Base-by-base conservation (phyloP, 2,329 filamentous ascomycete genomes). In the Alternaria dauci region DNA sequence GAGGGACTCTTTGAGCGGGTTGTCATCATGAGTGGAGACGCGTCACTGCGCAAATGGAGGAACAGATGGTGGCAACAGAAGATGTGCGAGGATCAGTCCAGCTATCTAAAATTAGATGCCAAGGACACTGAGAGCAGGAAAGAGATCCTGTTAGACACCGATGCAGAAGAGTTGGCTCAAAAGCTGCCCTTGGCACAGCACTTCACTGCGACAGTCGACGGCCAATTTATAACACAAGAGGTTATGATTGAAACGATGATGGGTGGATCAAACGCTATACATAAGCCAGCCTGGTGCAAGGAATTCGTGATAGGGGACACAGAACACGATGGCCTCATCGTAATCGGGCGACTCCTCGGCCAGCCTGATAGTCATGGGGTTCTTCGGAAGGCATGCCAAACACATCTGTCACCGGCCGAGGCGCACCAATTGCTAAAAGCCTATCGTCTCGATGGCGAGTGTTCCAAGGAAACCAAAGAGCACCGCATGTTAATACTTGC, bases 281-380 rank as follows among this genome's bases (percentile, higher is more conserved):
- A 78, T 26, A 83, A 80, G 5, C 79, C 76, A 38, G 55, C 64
- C 2, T 85, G 83, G 83, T 84, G 81, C 55, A 73, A 78, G 42
- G 76, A 79, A 30, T 66, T 85, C 25, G 73, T 84, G 6, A 75
- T 84, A 26, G 84, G 83, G 5, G 80, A 84, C 67, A 79, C 80
- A 41, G 73, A 78, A 50, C 78, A 81, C 60, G 83, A 85, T 72
- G 72, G 67, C 5, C 71, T 71, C 3, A 46, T 73, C 11, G 54
- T 75, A 4, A 74, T 74, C 60, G 55, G 52, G 6, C 61, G 71
- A n/a, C 66, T 81, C 8, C 71, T 84, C 1, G 68, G 74, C 11
- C 56, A 65, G 3, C 70, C 72, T 6, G 41, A 62, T 12, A 51
- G 63, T 4, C 52, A 72, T 4, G 25, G 54, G 11, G 48, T 42